A percentile compares a stretch with the other conserved stretches of the same genome.
These are phyloP conservation scores for Rhodamnia argentea DNA, from an alignment of 345 rosid genomes.

Conservation along the genomic window DNA sequence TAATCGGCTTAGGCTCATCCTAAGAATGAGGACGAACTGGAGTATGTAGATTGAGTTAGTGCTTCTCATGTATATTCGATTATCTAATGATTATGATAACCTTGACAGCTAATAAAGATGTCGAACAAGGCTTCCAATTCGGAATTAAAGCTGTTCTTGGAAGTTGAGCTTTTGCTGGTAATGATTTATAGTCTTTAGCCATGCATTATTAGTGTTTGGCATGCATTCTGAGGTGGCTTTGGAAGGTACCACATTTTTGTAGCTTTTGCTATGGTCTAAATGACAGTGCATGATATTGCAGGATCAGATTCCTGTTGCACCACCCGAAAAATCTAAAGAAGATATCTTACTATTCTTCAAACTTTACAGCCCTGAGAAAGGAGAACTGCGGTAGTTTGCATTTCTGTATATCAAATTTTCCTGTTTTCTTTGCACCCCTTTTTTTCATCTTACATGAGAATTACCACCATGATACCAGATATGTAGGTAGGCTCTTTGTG, in stretches of 20 bases:
- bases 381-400: slow-evolving; percentile 23
- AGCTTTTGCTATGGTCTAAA: not conserved
- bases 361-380: slow-evolving; percentile 30
- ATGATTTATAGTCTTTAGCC: not conserved
- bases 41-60: not conserved
- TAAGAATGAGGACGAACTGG: not conserved
- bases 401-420: not conserved
- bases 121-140: slow-evolving; percentile 21
- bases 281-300: slow-evolving; percentile 1
- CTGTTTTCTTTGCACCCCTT: not conserved
- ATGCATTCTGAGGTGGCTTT: not conserved
- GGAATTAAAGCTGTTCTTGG: slow-evolving; percentile 32
- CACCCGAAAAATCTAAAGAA: slow-evolving; percentile 19
- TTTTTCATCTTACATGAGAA: slow-evolving; percentile 1
- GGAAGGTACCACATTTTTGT: not conserved
- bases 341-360: slow-evolving; percentile 40
- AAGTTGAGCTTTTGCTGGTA: slow-evolving; percentile 34
- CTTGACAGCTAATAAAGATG: slow-evolving; percentile 20
- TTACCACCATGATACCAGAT: slow-evolving; percentile 21
- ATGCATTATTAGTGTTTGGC: not conserved
- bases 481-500: slow-evolving; percentile 32
- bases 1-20: not conserved
- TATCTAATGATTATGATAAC: not conserved
- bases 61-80: not conserved
- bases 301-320: slow-evolving; percentile 22